Percentiles rank a stretch among this genome's conserved stretches.
phyloP scores from a whole-genome alignment of 2,329 filamentous ascomycete genomes.

The Botrytis elliptica region DNA sequence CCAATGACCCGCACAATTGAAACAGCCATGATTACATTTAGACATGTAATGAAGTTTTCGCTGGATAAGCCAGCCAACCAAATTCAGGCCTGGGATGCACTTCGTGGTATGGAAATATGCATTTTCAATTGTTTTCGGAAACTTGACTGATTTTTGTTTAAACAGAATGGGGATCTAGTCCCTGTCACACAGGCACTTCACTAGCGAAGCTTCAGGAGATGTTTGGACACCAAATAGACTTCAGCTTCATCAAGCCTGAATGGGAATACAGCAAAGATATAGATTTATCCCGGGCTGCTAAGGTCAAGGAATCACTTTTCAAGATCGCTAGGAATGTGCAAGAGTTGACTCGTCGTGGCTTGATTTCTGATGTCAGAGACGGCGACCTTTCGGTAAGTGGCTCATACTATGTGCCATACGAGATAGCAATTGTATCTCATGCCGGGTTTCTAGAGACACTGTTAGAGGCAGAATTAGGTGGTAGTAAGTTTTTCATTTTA shows the following conservation, averaged over 20 bases:
- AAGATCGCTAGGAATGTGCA: neutral
- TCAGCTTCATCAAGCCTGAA: too few relatives aligned
- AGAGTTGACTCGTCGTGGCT: neutral
- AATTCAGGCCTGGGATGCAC: neutral
- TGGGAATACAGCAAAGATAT: neutral
- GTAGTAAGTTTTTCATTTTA: neutral
- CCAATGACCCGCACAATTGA: neutral
- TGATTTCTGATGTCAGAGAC: neutral
- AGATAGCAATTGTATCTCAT: constrained; percentile 6
- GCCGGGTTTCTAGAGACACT: neutral
- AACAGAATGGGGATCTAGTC: neutral
- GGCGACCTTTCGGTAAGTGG: neutral
- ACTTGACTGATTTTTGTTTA: neutral
- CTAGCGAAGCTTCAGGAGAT: neutral
- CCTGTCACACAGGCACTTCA: neutral
- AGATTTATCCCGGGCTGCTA: neutral
- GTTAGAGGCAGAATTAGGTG: neutral
- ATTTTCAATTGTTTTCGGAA: neutral
- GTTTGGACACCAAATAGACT: neutral
- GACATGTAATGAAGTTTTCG: neutral
- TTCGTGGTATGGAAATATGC: neutral
- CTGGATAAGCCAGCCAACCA: neutral
- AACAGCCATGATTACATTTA: neutral
- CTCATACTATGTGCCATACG: neutral
- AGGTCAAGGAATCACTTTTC: neutral